phyloP scores from a whole-genome alignment of 2,329 filamentous ascomycete species.

The Phialophora macrospora region DNA sequence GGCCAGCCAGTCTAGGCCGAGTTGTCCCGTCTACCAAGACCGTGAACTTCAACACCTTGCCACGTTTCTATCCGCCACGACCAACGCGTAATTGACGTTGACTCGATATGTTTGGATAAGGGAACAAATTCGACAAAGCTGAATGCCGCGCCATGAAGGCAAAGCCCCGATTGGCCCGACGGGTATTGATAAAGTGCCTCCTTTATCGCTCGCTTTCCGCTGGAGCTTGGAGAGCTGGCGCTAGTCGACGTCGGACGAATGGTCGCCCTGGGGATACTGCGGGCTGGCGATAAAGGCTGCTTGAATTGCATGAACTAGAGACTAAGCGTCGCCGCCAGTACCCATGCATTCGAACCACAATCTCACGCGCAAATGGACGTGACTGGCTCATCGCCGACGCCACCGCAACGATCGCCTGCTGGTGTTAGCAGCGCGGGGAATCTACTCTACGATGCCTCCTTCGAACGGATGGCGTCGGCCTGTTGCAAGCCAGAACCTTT shows the following conservation, averaged over 20 bases:
- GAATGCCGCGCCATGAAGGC: neutral
- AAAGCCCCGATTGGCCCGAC: neutral
- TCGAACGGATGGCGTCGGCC: neutral
- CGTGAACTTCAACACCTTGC: neutral
- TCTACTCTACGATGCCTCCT: neutral
- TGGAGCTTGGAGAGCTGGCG: neutral
- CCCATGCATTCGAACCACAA: neutral
- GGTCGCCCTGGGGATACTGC: neutral
- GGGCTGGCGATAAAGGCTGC: slow-evolving; percentile 4
- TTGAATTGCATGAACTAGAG: slow-evolving; percentile 1
- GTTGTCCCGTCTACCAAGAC: neutral
- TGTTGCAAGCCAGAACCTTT: neutral
- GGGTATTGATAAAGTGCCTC: slow-evolving; percentile 6
- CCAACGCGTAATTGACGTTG: neutral
- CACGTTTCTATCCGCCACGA: slow-evolving; percentile 1
- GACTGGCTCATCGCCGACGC: neutral
- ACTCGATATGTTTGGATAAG: neutral
- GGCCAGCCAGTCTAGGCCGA: neutral
- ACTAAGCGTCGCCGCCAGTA: neutral
- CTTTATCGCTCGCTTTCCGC: slow-evolving; percentile 10
- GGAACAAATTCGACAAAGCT: neutral
- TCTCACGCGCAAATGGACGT: slow-evolving; percentile 11
- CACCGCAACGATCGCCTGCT: neutral
- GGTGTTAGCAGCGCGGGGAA: slow-evolving; percentile 1
- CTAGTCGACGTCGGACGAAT: neutral